Base-by-base conservation (phyloP, 1,284 basidiomycete genomes). In the Pseudozyma pruni region DNA sequence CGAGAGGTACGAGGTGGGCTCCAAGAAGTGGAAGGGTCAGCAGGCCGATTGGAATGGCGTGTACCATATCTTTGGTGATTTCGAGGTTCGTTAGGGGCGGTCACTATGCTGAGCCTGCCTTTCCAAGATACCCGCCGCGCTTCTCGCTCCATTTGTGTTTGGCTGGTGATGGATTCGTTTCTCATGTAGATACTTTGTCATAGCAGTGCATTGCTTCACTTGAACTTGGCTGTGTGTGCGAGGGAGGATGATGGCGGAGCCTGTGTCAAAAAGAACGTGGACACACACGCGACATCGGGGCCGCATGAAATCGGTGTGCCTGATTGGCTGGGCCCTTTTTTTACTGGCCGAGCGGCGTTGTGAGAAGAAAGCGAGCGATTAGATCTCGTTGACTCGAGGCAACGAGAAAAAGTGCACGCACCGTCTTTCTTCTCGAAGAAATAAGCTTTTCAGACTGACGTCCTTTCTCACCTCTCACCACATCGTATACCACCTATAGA, bases 1-100 rank as follows among this genome's bases (percentile, higher is more conserved):
- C 3, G 74, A 72, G 42, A 55, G 75, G 27, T 32, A 54, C 35
- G 39, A 62, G 16, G 68, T 78, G 16, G 75, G 75, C 9, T 25
- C 41, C 6, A 55, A 62, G 50, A 70, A 53, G 40, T 5, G 17
- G 4, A 38, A 57, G 16, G 74, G 74, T 2, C 38, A 74, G 22
- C 19, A 56, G 29, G 68, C 56, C 14, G 58, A 74, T 23, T 78
- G 75, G 75, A 38, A 11, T 3, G 63, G 62, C 31, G 59, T 61
- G 7, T 68, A 68, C 35, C 74, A 78, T 42, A 73, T 75, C 49
- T 78, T 78, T 71, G 75, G 75, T 34, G 75, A 75, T 46, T 75
- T 78, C 41, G 75, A 68, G 42, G 75, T 71, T 40, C 67, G 67
- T 20, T 69, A 42, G 19, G 5, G 34, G 9, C 17, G 39, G 2